Conservation (phyloP, 2,329 filamentous ascomycete species). For the Claviceps citrina region DNA sequence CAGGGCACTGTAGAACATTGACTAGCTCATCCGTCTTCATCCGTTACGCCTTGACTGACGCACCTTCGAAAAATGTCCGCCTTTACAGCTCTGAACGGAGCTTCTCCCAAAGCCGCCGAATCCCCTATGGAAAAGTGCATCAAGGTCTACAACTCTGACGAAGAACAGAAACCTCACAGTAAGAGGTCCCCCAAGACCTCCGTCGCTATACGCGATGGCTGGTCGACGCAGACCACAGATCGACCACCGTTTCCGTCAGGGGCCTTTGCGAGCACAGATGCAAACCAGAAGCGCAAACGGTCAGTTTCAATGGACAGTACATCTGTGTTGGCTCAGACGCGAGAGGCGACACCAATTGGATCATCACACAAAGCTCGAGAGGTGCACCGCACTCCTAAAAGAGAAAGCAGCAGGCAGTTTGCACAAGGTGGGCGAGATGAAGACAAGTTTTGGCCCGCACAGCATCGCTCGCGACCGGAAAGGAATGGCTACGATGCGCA, state of each 20-base stretch:
- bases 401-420: constrained; percentile 31
- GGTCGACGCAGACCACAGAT: constrained; percentile 26
- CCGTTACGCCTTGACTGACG: background rate
- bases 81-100: constrained; percentile 38
- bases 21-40: background rate
- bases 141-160: constrained; percentile 18
- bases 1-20: background rate
- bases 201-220: constrained; percentile 23
- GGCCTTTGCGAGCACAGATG: constrained; percentile 30
- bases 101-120: constrained; percentile 29
- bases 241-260: constrained; percentile 25
- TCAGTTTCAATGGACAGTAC: constrained; percentile 39
- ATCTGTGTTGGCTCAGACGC: constrained; percentile 18
- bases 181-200: constrained; percentile 12
- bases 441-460: constrained; percentile 32
- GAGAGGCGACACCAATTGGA: constrained; percentile 17
- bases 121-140: constrained; percentile 16
- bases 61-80: constrained; percentile 25
- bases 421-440: constrained; percentile 32
- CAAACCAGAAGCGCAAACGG: constrained; percentile 51
- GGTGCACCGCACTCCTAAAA: constrained; percentile 25
- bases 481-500: constrained; percentile 30
- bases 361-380: constrained; percentile 26
- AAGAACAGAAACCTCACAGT: constrained; percentile 15
- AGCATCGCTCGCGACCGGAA: constrained; percentile 31